Conservation (phyloP, 2,329 filamentous ascomycete genomes). For the Neopestalotiopsis sp. region DNA sequence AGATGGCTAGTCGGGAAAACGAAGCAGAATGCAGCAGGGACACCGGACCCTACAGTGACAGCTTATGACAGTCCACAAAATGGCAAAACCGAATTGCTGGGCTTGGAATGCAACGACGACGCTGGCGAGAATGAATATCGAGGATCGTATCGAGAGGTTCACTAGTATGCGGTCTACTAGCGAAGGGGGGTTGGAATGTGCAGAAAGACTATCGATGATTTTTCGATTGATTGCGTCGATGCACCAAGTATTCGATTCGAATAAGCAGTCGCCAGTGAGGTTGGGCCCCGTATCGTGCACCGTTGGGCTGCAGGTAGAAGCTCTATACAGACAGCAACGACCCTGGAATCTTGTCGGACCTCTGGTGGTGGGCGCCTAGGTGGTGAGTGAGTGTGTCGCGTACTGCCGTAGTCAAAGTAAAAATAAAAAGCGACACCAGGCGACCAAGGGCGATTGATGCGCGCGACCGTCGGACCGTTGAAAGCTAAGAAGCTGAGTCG, state of each 20-base stretch:
- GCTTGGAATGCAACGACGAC: slow-evolving; percentile 16
- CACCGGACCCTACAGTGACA: slow-evolving; percentile 24
- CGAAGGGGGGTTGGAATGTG: slow-evolving; percentile 3
- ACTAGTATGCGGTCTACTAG: slow-evolving; percentile 4
- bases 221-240: background rate
- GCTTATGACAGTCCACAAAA: slow-evolving; percentile 16
- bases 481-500: background rate
- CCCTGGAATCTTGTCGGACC: background rate
- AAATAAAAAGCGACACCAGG: slow-evolving; percentile 15
- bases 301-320: slow-evolving; percentile 1
- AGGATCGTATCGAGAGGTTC: background rate
- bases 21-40: slow-evolving; percentile 24
- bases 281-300: slow-evolving; percentile 1
- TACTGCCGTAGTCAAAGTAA: background rate
- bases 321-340: background rate
- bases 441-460: background rate
- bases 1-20: slow-evolving; percentile 16
- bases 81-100: slow-evolving; percentile 14
- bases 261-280: slow-evolving; percentile 1
- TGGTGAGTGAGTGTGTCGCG: background rate
- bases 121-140: slow-evolving; percentile 13
- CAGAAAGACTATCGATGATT: background rate
- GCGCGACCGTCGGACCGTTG: slow-evolving; percentile 10
- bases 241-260: slow-evolving; percentile 6
- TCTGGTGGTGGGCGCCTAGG: background rate